Percentiles rank a stretch among this genome's conserved stretches.
Conservation (phyloP, 768 basidiomycete genomes). For the Leccinum broughii region DNA sequence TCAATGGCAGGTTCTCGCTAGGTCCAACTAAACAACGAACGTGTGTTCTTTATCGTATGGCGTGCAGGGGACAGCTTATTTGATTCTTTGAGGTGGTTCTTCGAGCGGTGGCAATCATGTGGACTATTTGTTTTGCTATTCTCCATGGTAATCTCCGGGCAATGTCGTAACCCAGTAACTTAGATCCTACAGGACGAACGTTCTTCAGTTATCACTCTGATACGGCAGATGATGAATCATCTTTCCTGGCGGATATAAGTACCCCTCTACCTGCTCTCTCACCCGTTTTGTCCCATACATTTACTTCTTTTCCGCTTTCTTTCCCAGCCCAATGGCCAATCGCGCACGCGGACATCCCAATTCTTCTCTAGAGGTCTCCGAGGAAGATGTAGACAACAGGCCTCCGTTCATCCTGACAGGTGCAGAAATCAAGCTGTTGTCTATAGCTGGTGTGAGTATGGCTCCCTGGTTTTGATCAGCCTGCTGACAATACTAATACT, state of each 20-base stretch:
- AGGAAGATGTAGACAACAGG: conserved; percentile 29
- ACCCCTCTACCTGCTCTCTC: neutral
- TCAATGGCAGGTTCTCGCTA: neutral
- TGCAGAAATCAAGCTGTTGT: conserved; percentile 58
- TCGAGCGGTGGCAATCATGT: neutral
- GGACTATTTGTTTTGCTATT: neutral
- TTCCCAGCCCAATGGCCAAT: conserved; percentile 14
- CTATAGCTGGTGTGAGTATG: conserved; percentile 56
- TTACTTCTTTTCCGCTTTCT: neutral
- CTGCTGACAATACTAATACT: conserved; percentile 3
- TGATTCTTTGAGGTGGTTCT: neutral
- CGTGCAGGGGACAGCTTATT: neutral
- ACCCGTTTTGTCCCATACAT: neutral
- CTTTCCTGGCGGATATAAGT: conserved; percentile 6
- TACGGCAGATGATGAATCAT: neutral
- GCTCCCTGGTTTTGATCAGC: neutral
- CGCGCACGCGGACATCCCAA: neutral
- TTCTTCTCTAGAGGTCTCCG: conserved; percentile 28
- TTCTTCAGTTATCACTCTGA: conserved; percentile 7
- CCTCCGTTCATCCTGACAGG: conserved; percentile 42
- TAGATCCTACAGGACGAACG: conserved; percentile 6
- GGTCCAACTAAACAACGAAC: neutral
- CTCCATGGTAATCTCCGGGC: conserved; percentile 11
- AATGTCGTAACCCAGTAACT: neutral
- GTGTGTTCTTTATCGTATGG: neutral